phyloP scores from a whole-genome alignment of 257 asterid genomes.

The Scutellaria baicalensis region DNA sequence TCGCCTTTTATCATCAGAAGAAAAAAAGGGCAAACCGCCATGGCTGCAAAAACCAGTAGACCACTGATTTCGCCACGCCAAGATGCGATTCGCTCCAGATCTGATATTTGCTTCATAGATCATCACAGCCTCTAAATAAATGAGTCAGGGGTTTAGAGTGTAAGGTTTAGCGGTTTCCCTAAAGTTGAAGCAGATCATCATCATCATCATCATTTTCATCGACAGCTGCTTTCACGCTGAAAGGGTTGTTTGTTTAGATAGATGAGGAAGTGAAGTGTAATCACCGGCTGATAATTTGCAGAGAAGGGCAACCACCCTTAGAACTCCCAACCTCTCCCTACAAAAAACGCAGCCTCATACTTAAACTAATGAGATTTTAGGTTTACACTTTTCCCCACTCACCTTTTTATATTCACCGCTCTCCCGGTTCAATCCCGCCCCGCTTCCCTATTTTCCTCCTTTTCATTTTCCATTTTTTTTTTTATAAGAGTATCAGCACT shows the following conservation, averaged over 20 bases:
- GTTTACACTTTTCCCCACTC: background rate
- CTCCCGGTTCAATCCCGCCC: background rate
- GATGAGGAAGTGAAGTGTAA: background rate
- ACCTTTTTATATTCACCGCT: background rate
- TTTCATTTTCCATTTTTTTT: too few relatives aligned
- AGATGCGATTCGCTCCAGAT: conserved; percentile 22
- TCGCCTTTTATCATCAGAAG: conserved; percentile 13
- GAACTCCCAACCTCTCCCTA: conserved; percentile 2
- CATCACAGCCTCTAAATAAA: conserved; percentile 25
- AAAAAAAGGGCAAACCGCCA: conserved; percentile 10
- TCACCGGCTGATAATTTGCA: conserved; percentile 6
- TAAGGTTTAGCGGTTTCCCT: background rate
- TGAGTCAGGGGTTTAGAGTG: conserved; percentile 13
- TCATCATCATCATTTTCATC: background rate
- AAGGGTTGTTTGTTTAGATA: conserved; percentile 20
- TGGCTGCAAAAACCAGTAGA: conserved; percentile 31
- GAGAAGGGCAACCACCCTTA: conserved; percentile 24
- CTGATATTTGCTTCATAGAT: conserved; percentile 17
- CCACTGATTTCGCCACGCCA: conserved; percentile 32
- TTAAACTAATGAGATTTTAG: conserved; percentile 21
- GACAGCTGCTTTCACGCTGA: background rate
- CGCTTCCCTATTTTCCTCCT: too few relatives aligned
- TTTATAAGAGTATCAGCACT: too few relatives aligned
- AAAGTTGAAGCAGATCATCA: background rate
- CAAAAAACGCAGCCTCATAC: conserved; percentile 5